These are phyloP conservation scores for Phaseolus lunatus DNA, from an alignment of 306 rosid species.

Conservation along the genomic window DNA sequence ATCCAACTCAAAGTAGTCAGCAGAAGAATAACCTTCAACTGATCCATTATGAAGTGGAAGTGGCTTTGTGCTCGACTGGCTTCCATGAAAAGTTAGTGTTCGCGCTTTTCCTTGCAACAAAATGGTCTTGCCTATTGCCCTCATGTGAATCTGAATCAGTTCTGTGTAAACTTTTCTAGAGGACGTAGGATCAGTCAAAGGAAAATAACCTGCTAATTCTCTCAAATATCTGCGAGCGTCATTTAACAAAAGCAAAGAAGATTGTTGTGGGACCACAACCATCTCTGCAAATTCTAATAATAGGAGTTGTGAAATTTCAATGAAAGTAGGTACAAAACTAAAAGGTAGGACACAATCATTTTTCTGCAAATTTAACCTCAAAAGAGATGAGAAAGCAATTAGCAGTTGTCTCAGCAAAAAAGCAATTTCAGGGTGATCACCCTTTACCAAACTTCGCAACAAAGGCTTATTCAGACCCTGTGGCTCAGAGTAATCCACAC, in stretches of 20 bases:
- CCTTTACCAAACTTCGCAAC: constrained; percentile 72
- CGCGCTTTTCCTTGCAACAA: constrained; percentile 83
- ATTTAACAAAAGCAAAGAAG: constrained; percentile 76
- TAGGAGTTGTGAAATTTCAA: constrained; percentile 68
- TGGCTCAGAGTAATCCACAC: constrained; percentile 55
- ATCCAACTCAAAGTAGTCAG: constrained; percentile 58
- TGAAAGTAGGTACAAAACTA: constrained; percentile 54
- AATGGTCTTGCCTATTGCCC: constrained; percentile 82
- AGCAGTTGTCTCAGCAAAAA: constrained; percentile 77
- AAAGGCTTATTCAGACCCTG: constrained; percentile 60
- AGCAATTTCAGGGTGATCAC: constrained; percentile 64
- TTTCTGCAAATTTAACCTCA: constrained; percentile 67
- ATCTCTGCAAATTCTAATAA: constrained; percentile 64
- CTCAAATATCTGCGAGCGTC: constrained; percentile 65
- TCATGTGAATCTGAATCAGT: constrained; percentile 68
- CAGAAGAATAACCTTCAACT: constrained; percentile 59
- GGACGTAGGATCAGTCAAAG: constrained; percentile 60
- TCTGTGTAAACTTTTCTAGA: constrained; percentile 60
- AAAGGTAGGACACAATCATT: constrained; percentile 55
- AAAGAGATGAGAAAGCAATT: constrained; percentile 70
- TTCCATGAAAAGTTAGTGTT: constrained; percentile 70
- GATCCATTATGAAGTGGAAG: constrained; percentile 58
- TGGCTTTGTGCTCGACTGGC: constrained; percentile 61
- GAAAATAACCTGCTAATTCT: constrained; percentile 73
- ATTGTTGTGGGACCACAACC: constrained; percentile 66